Conservation (phyloP, 164 flowering plant species). For the Aristolochia fimbriata region DNA sequence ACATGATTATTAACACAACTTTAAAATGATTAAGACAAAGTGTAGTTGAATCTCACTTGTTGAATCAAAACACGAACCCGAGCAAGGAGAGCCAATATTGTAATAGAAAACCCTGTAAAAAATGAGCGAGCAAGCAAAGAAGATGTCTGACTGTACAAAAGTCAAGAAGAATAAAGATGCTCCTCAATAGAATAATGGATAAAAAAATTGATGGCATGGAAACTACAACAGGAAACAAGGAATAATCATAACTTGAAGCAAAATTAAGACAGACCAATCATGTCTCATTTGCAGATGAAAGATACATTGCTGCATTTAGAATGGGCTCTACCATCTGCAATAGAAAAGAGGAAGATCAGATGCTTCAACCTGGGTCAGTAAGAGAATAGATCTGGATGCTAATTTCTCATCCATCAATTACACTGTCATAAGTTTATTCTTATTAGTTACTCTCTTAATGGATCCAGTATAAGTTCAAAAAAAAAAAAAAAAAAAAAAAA, state of each 20-base stretch:
- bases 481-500: no score
- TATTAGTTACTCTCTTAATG: no score
- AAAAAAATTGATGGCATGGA: neutral
- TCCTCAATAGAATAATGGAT: neutral
- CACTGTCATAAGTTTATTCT: no score
- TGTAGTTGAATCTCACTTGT: conserved; percentile 47
- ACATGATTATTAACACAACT: neutral
- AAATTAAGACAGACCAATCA: neutral
- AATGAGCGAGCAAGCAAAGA: conserved; percentile 77
- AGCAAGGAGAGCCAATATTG: conserved; percentile 59
- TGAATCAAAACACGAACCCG: conserved; percentile 82
- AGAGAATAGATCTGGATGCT: no score
- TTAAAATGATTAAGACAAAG: neutral
- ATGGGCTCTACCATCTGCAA: conserved; percentile 86
- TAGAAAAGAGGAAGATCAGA: conserved; percentile 7
- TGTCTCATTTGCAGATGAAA: conserved; percentile 14
- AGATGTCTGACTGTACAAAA: conserved; percentile 50
- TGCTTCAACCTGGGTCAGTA: neutral
- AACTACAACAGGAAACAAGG: neutral
- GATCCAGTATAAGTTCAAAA: no score
- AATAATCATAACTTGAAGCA: neutral
- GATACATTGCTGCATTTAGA: conserved; percentile 80
- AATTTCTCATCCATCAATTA: no score
- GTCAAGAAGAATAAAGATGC: conserved; percentile 25
- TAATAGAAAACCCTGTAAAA: conserved; percentile 72